Evolutionary conservation across 345 rosid species (phyloP), one percentile per base, ranked within the genome.

Genomic region (Brassica carinata): DNA sequence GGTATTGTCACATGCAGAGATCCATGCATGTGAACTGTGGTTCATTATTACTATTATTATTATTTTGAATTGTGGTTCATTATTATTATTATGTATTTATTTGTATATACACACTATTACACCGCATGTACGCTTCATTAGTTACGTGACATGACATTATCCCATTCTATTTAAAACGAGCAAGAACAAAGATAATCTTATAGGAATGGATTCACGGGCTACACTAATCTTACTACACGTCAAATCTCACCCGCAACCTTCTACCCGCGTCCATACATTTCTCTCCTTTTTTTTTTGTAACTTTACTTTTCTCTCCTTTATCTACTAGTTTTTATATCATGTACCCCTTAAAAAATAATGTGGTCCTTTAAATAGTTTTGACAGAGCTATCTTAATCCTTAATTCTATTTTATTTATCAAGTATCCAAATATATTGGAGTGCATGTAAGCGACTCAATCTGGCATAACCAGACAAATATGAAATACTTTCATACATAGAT

Each of bases 171-270:
- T 5, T 1, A 27, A 11, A 40, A 11, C 11, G 3, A 59, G 6
- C 4, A 40, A 61, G 5, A 43, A 43, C 8, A 51, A 61, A 61
- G 6, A 17, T 43, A 19, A 10, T 31, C 26, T 34, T 34, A 34
- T 34, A 34, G n/a, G 45, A 78, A 18, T 33, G 55, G 73, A 57
- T 66, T 78, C 82, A 78, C 82, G 82, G 82, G 82, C 18, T 66
- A 72, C 77, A 55, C 30, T n/a, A 17, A 15, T 53, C 55, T 27
- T 51, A 53, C 81, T 23, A 53, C 10, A 10, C 31, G 71, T 36
- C 81, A 78, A 71, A 23, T 26, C 29, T 14, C 5, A 31, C 69
- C 18, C 3, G 58, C 19, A 53, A 11, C 36, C 27, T 55, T 66
- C 57, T 55, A 53, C 57, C 18, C 27, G 66, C 72, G 66, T 66